Evolutionary conservation across 2,329 filamentous ascomycete species (phyloP).

Genomic region (Drechslerella coelobrocha): DNA sequence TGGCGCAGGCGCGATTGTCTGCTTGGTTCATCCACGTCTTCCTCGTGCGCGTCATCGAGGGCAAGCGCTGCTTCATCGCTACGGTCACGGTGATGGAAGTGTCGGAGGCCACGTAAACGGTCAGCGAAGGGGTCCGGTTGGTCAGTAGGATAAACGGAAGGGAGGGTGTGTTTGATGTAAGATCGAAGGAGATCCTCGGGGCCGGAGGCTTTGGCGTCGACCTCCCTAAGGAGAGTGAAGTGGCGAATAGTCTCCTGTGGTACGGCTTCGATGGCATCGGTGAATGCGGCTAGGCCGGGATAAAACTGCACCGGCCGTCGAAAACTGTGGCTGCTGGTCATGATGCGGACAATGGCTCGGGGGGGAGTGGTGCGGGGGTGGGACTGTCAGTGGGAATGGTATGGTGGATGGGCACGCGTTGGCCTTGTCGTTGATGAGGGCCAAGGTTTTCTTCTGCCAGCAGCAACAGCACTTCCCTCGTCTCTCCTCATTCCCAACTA

Average conservation of each 20-base stretch:
- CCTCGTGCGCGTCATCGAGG: neutral
- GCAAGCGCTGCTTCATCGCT: neutral
- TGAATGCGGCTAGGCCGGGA: conserved; percentile 76
- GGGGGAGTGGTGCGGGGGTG: conserved; percentile 2
- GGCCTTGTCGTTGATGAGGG: neutral
- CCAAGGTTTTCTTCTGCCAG: neutral
- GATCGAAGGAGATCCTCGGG: conserved; percentile 82
- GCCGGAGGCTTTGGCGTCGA: conserved; percentile 93
- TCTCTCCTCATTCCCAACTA: conserved; percentile 12
- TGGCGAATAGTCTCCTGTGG: conserved; percentile 95
- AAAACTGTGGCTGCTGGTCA: conserved; percentile 30
- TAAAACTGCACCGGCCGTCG: conserved; percentile 61
- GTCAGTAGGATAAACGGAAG: conserved; percentile 14
- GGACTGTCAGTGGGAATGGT: neutral
- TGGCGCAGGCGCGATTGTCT: conserved; percentile 53
- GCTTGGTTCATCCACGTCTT: conserved; percentile 28
- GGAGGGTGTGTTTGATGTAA: conserved; percentile 69
- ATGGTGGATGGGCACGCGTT: neutral
- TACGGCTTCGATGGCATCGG: conserved; percentile 87
- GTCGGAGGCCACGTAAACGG: neutral
- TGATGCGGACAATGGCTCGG: neutral
- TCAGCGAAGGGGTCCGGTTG: conserved; percentile 1
- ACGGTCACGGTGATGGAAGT: neutral
- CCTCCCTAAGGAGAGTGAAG: conserved; percentile 94
- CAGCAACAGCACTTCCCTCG: neutral